Percentiles rank a stretch among this genome's conserved stretches.
These are phyloP conservation scores for Acer negundo DNA, from an alignment of 345 rosid genomes.

Conservation along the genomic window DNA sequence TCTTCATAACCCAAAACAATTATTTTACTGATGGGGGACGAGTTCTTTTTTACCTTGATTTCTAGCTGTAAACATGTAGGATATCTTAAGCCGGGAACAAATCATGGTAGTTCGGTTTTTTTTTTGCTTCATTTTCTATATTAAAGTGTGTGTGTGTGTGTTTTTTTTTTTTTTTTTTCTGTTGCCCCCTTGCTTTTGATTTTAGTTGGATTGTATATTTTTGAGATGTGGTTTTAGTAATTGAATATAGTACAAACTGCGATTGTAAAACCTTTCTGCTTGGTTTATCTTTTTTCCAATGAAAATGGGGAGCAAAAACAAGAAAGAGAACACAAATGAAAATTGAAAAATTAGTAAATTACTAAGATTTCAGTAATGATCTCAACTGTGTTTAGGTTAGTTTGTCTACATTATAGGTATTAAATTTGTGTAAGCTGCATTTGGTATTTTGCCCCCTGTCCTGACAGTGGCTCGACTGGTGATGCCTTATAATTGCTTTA, in stretches of 20 bases:
- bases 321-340: neutral
- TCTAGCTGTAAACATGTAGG: neutral
- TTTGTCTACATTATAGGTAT: neutral
- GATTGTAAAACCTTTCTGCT: neutral
- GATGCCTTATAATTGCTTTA: neutral
- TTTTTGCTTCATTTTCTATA: neutral
- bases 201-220: too few relatives aligned
- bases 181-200: neutral
- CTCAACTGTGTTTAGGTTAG: neutral
- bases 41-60: neutral
- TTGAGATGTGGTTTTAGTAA: neutral
- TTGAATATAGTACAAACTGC: neutral
- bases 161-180: neutral
- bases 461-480: neutral
- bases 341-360: neutral
- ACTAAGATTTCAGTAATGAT: neutral
- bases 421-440: neutral
- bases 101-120: neutral
- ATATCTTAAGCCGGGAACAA: neutral
- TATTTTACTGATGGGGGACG: neutral
- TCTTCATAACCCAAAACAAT: neutral
- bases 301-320: neutral
- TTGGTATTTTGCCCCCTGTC: neutral
- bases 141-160: neutral
- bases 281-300: neutral